Base-by-base conservation (phyloP, 805 yeast genomes). In the Ogataea neopini region DNA sequence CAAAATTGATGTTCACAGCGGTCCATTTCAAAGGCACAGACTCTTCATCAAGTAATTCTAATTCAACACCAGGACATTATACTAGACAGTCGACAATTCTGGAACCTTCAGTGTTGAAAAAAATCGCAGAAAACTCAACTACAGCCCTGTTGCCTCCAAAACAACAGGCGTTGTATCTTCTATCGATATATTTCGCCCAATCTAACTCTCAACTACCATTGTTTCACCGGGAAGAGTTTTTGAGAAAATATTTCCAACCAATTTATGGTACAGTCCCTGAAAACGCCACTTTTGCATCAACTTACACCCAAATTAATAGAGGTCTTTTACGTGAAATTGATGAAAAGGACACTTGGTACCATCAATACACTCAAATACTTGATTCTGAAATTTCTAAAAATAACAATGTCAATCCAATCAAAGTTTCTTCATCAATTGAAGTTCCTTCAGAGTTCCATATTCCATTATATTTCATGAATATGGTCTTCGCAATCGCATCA, bases 141-240 rank as follows among this genome's bases (percentile, higher is more conserved):
- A 75, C 80, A 0, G 81, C 84, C 0, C 60, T 76, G 9, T 68
- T 91, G 18, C 94, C 96, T 1, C 76, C 86, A 1, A 88, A 87
- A 57, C 69, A 73, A 18, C 76, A 81, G 26, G 96, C 97, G 0
- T 81, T 85, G 58, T 71, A 74, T 43, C 74, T 86, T 37, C 59
- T 89, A 7, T 74, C 80, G 30, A 71, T 79, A 2, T 89, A 77
- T 62, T 91, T 91, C 60, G 80, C 86, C 17, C 90, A 86, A 57
- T 79, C 91, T 13, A 90, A 91, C 61, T 73, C 95, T 2, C 96
- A 89, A 63, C 64, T 88, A 22, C 97, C 97, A 0, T 74, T 91
- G 3, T 67, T 90, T 40, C 96, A 91, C 62, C 75, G 96, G 25
- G 96, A 88, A 57, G 79, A 77, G 54, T 90, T 89, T 58, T 64